These are phyloP conservation scores for Aegilops umbellulata DNA, from an alignment of 176 grass and related monocot genomes.

Conservation along the genomic window DNA sequence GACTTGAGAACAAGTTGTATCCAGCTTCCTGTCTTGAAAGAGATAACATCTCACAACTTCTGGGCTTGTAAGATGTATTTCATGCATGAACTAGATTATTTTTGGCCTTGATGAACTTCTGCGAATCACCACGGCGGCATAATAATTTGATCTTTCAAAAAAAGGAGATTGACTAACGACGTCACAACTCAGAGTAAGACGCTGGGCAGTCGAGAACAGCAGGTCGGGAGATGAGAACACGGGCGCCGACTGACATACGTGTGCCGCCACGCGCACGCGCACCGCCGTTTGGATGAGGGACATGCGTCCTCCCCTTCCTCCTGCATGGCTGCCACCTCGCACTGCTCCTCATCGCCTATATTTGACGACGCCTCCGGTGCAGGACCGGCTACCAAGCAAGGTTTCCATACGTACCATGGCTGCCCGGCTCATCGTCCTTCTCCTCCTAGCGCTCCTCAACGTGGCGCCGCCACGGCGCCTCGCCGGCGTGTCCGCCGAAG, in stretches of 20 bases:
- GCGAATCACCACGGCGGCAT: too few species aligned
- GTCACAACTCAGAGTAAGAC: background rate
- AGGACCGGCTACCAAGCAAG: background rate
- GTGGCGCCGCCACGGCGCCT: background rate
- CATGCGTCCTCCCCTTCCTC: background rate
- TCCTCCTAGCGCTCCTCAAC: background rate
- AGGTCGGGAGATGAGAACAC: background rate
- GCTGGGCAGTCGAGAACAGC: background rate
- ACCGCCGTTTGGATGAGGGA: background rate
- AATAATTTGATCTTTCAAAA: too few species aligned
- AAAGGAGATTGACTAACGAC: too few species aligned
- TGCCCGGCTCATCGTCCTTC: background rate
- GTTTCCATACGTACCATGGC: constrained; percentile 22
- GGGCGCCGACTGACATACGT: background rate
- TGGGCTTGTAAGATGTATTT: background rate
- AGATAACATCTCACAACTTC: background rate
- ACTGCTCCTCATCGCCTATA: background rate
- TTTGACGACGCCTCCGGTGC: background rate
- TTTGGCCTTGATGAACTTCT: background rate
- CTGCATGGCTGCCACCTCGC: constrained; percentile 8
- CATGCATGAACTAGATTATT: background rate
- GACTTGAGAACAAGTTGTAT: background rate
- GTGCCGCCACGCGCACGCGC: background rate
- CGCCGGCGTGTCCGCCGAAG: background rate
- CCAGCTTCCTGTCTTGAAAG: background rate